Base-by-base conservation (phyloP, 2,329 filamentous ascomycete species). In the Chaetomium sp. region DNA sequence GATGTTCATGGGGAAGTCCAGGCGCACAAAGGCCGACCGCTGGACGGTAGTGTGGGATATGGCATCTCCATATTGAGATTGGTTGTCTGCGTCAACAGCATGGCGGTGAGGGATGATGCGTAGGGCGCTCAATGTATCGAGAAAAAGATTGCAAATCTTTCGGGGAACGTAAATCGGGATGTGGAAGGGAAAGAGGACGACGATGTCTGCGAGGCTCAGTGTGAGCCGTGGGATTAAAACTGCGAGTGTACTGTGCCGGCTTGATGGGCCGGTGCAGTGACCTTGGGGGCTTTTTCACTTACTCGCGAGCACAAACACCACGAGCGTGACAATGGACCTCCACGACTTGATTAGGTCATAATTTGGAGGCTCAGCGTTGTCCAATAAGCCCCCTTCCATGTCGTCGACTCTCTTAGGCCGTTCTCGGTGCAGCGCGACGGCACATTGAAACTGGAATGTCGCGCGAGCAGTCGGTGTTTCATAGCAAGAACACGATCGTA, bases 261-360 rank as follows among this genome's bases (percentile, higher is more conserved):
- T 25, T 51, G 21, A 25, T 42, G 38, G 38, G 38, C 38, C 38
- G 16, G n/a, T 29, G 27, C 6, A 29, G 27, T n/a, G 5, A 16
- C 38, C 38, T 19, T n/a, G 38, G 38, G 38, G 10, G 9, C 4
- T 3, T 6, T 29, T 29, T 29, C 2, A 85, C 87, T 81, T 78
- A 91, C 89, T 92, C 4, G 89, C 88, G 49, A 90, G 51, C 38
- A 91, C 78, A 71, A 92, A 92, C 53, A 88, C 83, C 60, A 92
- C 77, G 38, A 92, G 80, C 0, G 88, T 91, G 63, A 91, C 76
- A 57, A 92, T 91, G 19, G 89, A 90, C 57, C 84, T 81, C 89
- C 88, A 91, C 64, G 84, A 75, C 62, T 75, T 82, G 71, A 92
- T 91, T 42, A 82, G 76, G 56, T 74, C 74, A 29, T 85, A 87